These are phyloP conservation scores for Taphrina wiesneri DNA, from an alignment of 1,139 yeast genomes.

Conservation along the genomic window DNA sequence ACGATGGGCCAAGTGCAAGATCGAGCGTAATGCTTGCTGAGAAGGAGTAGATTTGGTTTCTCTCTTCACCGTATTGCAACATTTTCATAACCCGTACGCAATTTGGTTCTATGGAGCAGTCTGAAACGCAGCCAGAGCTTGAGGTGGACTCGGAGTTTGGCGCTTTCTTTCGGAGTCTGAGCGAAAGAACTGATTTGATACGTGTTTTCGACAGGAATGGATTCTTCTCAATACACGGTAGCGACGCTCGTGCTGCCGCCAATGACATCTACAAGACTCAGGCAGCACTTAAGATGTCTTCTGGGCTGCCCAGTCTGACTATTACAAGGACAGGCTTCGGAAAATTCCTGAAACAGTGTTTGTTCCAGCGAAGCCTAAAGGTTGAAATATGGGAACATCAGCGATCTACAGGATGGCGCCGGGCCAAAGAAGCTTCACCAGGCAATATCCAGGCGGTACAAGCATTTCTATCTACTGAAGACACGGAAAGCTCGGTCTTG, in stretches of 20 bases:
- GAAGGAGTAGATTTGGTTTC: too few relatives aligned
- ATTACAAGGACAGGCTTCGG: constrained; percentile 72
- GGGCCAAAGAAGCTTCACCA: constrained; percentile 73
- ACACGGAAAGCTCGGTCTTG: constrained; percentile 63
- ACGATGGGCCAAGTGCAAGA: too few relatives aligned
- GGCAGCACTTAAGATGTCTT: constrained; percentile 65
- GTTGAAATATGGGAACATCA: constrained; percentile 68
- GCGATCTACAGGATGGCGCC: constrained; percentile 54
- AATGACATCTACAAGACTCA: constrained; percentile 79
- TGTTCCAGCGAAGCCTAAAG: constrained; percentile 70
- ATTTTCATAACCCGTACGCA: background rate
- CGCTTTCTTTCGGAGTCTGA: constrained; percentile 55
- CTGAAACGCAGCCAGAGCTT: constrained; percentile 4
- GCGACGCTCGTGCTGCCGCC: constrained; percentile 79
- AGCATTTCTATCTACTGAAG: constrained; percentile 61
- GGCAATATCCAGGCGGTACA: constrained; percentile 86
- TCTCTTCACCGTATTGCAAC: too few relatives aligned
- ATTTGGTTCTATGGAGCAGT: background rate
- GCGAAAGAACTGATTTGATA: constrained; percentile 53
- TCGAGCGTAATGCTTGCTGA: too few relatives aligned
- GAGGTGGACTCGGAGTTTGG: constrained; percentile 69
- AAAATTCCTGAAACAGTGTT: constrained; percentile 63
- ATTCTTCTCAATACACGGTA: constrained; percentile 70
- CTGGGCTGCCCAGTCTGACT: constrained; percentile 66
- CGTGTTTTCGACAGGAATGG: constrained; percentile 71